These are phyloP conservation scores for Arbutus unedo DNA, from an alignment of 148 eudicot species.

Conservation along the genomic window DNA sequence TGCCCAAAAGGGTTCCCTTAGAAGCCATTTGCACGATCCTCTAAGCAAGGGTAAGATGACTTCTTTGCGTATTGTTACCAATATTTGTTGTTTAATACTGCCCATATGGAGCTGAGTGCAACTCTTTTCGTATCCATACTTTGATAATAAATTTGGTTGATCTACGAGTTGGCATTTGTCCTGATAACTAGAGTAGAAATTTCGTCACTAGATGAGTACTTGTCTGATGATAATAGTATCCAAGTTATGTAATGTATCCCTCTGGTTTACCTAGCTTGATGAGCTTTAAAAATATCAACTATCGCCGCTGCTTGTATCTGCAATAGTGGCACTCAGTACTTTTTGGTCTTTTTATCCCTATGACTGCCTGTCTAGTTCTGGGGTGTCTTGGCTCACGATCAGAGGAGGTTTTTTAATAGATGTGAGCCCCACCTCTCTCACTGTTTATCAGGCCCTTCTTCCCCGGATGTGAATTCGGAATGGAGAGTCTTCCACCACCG, in stretches of 20 bases:
- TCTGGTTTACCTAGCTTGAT: background rate
- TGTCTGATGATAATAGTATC: background rate
- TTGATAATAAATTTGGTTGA: background rate
- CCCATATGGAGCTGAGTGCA: background rate
- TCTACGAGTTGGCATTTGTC: background rate
- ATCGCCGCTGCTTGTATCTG: background rate
- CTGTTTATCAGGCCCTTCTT: no score
- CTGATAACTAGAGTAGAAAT: background rate
- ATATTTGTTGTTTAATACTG: background rate
- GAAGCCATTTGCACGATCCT: conserved; percentile 85
- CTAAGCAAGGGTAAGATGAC: conserved; percentile 65
- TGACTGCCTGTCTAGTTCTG: no score
- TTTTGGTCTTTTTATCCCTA: no score
- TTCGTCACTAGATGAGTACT: no score
- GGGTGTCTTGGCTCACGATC: no score
- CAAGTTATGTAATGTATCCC: background rate
- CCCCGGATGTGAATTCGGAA: no score
- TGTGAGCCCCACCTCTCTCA: no score
- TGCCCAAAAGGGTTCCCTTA: conserved; percentile 89
- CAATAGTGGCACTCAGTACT: no score
- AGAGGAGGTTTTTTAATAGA: no score
- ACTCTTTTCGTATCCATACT: background rate
- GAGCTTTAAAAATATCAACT: background rate
- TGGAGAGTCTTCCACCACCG: no score
- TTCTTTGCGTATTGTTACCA: background rate